Evolutionary conservation across 805 yeast genomes (phyloP), one percentile per base, ranked within the genome.

Genomic region (Cyberlindnera mycetangii): DNA sequence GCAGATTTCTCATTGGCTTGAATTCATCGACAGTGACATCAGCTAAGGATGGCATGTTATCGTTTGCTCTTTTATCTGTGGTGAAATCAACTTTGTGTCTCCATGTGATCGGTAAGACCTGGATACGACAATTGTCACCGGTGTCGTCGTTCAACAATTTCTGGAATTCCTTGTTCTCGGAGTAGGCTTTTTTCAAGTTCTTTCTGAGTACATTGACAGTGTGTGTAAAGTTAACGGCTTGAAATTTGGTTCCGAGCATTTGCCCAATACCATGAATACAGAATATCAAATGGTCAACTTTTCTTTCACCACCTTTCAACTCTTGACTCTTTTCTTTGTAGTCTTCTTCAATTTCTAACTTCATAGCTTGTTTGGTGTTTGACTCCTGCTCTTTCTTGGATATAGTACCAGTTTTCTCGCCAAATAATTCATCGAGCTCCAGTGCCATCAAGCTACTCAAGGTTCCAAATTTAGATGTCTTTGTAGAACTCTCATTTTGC

Each of bases 231-330:
- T 88, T 88, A 20, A 92, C 83, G 41, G 84, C 81, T 54, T 89
- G 90, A 58, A 84, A 81, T 56, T 78, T 78, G 37, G 80, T 71
- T 2, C 96, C 95, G 41, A 93, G 68, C 15, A 82, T 78, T 64
- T 92, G 99, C 2, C 98, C 99, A 48, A 92, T 87, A 0, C 99
- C 99, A 67, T 92, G 99, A 22, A 92, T 78, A 59, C 97, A 89
- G n/a, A 92, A 69, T 2, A 90, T 78, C 50, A 92, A 67, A 57
- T 82, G 88, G 28, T 81, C 79, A 22, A 80, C 63, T 25, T 71
- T 51, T 75, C 41, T 72, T 67, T 47, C 89, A 19, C 75, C 67
- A n/a, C 70, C 65, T 39, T 79, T 60, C 10, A 65, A 61, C 12
- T 64, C 62, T 15, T 58, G 66, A 0, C 71, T 69, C 50, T 67